Conservation (phyloP, 1,284 basidiomycete species). For the Rhodotorula sp. region DNA sequence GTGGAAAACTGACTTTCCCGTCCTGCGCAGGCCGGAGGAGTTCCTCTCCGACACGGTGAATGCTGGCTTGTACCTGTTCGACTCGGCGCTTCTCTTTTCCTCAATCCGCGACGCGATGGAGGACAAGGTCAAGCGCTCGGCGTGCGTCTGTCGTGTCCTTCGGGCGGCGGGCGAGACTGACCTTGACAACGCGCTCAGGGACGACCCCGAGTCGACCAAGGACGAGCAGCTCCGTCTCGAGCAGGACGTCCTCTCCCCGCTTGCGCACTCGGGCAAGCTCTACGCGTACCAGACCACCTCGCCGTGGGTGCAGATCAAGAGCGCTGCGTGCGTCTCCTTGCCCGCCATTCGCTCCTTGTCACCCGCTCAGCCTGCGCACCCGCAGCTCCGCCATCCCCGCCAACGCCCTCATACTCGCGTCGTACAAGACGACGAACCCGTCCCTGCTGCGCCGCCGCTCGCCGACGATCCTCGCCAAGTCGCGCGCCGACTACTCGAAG, state of each 20-base stretch:
- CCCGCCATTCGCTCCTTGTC: not conserved
- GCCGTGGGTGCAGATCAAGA: conserved; percentile 60
- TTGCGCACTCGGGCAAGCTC: conserved; percentile 55
- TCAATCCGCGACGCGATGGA: conserved; percentile 59
- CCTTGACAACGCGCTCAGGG: conserved; percentile 40
- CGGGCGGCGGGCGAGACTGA: not conserved
- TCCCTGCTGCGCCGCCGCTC: conserved; percentile 48
- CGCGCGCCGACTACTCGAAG: conserved; percentile 37
- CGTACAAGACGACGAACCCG: conserved; percentile 50
- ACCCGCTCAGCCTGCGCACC: too few species aligned
- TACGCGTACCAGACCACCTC: conserved; percentile 56
- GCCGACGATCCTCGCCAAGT: conserved; percentile 48
- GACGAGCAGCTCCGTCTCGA: conserved; percentile 58
- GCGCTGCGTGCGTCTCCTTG: conserved; percentile 53
- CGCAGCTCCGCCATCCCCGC: conserved; percentile 56
- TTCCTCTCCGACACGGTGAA: conserved; percentile 58
- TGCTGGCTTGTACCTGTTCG: conserved; percentile 55
- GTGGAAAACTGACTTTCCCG: too few species aligned
- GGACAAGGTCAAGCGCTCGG: conserved; percentile 52
- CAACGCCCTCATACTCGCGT: conserved; percentile 51
- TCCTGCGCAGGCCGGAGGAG: conserved; percentile 50
- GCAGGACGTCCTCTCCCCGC: conserved; percentile 58
- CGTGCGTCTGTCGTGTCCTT: conserved; percentile 45
- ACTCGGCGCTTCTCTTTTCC: conserved; percentile 56
- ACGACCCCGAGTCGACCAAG: conserved; percentile 53